phyloP scores from a whole-genome alignment of 495 filamentous ascomycete genomes.

The Bacidia gigantensis region DNA sequence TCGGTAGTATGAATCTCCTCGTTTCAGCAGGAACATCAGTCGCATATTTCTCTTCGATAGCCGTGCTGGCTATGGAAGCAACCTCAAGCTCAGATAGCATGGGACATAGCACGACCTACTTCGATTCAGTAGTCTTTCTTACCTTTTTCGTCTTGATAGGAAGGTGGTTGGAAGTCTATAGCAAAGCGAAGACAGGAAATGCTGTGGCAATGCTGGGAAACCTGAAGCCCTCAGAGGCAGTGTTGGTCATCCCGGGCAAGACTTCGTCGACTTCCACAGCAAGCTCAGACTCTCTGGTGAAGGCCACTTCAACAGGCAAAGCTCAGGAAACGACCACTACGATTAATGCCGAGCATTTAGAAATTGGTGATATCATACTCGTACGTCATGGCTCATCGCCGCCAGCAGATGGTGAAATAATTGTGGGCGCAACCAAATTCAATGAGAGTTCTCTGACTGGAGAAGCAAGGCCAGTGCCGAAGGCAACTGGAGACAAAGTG shows the following conservation, averaged over 20 bases:
- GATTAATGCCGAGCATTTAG: constrained; percentile 59
- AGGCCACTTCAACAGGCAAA: neutral
- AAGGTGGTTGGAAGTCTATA: constrained; percentile 76
- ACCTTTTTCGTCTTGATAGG: constrained; percentile 81
- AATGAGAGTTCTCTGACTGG: constrained; percentile 88
- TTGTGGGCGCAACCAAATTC: constrained; percentile 53
- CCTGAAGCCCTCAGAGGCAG: constrained; percentile 65
- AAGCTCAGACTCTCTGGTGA: neutral
- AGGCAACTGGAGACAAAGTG: constrained; percentile 55
- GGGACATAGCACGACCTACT: constrained; percentile 54
- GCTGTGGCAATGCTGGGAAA: constrained; percentile 69
- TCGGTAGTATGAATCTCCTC: constrained; percentile 94
- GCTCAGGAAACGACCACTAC: constrained; percentile 21
- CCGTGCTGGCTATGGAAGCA: constrained; percentile 59
- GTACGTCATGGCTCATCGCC: constrained; percentile 72
- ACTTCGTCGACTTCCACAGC: neutral
- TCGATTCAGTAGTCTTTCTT: constrained; percentile 88
- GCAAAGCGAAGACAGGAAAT: constrained; percentile 82
- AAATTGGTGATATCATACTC: constrained; percentile 67
- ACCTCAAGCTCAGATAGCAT: constrained; percentile 24
- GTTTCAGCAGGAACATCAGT: constrained; percentile 81
- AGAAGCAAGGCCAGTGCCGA: constrained; percentile 66
- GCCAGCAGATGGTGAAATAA: constrained; percentile 64
- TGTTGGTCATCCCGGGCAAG: constrained; percentile 39
- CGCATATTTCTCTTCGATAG: constrained; percentile 75